Evolutionary conservation across 345 rosid species (phyloP).

Genomic region (Lumnitzera littorea): DNA sequence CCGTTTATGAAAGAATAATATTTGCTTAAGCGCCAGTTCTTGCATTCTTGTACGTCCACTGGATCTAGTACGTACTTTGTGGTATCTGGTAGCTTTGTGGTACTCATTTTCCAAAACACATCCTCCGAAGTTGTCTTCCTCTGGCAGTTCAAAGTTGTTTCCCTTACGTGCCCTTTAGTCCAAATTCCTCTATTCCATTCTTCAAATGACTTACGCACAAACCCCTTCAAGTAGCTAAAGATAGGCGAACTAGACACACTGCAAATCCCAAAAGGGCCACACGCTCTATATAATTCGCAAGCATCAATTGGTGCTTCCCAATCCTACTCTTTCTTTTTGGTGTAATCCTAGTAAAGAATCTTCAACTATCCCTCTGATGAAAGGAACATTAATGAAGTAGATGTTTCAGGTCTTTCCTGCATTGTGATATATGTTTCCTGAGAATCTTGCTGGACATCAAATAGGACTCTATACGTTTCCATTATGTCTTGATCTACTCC

Average conservation of each 20-base stretch:
- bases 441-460: too few species aligned
- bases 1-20: slow-evolving; percentile 6
- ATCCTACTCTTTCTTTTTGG: slow-evolving; percentile 6
- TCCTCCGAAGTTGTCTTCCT: neutral
- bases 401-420: neutral
- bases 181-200: slow-evolving; percentile 10
- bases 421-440: too few species aligned
- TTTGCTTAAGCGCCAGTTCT: slow-evolving; percentile 12
- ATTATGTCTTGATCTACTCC: too few species aligned
- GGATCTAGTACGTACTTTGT: too few species aligned
- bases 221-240: slow-evolving; percentile 21
- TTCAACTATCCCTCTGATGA: slow-evolving; percentile 7
- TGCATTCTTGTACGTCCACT: too few species aligned
- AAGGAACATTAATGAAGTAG: slow-evolving; percentile 7
- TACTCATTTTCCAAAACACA: neutral
- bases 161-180: slow-evolving; percentile 15
- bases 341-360: slow-evolving; percentile 10
- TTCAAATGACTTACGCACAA: slow-evolving; percentile 10
- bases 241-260: slow-evolving; percentile 1
- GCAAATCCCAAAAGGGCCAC: slow-evolving; percentile 19
- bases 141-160: slow-evolving; percentile 3
- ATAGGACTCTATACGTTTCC: neutral
- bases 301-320: slow-evolving; percentile 13
- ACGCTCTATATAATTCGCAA: slow-evolving; percentile 14
- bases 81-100: neutral